Evolutionary conservation across 192 early-diverging fungal genomes (phyloP).

Genomic region (Coemansia sp.): DNA sequence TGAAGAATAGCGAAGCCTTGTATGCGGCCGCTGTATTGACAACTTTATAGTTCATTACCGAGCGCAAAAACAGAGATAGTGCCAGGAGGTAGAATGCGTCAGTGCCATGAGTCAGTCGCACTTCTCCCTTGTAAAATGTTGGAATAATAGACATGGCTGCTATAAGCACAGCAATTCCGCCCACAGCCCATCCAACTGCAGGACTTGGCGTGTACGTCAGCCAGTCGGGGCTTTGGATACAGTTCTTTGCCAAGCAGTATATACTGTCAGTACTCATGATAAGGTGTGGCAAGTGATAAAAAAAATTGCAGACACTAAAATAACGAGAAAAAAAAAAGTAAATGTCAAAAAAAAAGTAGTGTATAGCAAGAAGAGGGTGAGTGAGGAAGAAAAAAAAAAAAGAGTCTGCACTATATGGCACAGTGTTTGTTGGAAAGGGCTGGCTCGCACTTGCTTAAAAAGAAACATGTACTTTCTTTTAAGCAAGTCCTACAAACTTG

Average conservation of each 20-base stretch:
- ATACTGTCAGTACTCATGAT: constrained; percentile 1
- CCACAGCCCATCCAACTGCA: constrained; percentile 24
- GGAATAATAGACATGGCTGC: constrained; percentile 10
- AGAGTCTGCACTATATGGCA: neutral
- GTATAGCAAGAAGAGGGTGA: neutral
- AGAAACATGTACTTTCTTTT: neutral
- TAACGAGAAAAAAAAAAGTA: neutral
- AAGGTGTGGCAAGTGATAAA: neutral
- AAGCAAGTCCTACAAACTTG: neutral
- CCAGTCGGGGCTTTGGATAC: constrained; percentile 32
- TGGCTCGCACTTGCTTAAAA: neutral
- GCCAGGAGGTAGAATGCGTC: constrained; percentile 12
- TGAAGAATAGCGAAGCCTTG: constrained; percentile 36
- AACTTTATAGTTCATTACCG: constrained; percentile 16
- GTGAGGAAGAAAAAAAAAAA: neutral
- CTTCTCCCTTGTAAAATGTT: neutral
- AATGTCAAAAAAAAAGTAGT: constrained; percentile 1
- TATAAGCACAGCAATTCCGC: constrained; percentile 18
- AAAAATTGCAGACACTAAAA: neutral
- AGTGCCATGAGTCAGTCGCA: constrained; percentile 5
- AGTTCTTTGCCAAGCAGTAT: constrained; percentile 24
- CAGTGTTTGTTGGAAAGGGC: neutral
- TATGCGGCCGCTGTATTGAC: constrained; percentile 29
- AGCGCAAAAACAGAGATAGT: constrained; percentile 30
- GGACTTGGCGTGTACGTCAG: constrained; percentile 22